Evolutionary conservation across 2,329 filamentous ascomycete species (phyloP).

Genomic region (Aspergillus pseudoviridinutans): DNA sequence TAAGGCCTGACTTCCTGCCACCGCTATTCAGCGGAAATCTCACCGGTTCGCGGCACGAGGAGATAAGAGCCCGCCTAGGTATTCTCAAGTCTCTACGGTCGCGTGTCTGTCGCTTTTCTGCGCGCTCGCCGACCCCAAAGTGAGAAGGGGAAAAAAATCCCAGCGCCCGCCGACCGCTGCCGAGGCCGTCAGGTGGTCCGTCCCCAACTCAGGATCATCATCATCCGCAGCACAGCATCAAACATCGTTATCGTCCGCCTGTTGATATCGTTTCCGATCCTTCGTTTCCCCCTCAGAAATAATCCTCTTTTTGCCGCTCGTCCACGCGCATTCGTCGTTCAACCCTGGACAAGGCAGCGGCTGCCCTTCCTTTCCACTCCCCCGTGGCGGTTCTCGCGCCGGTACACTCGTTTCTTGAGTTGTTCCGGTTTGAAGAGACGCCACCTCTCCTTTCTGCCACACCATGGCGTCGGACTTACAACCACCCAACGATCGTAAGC

Average conservation of each 20-base stretch:
- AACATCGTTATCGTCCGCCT: conserved; percentile 7
- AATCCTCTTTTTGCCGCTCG: conserved; percentile 10
- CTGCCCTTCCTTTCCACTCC: conserved; percentile 10
- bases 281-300: not conserved
- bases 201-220: conserved; percentile 20
- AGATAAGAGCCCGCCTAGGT: not conserved
- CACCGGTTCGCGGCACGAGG: not conserved
- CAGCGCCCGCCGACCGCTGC: conserved; percentile 16
- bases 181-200: conserved; percentile 32
- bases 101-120: not conserved
- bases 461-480: conserved; percentile 48
- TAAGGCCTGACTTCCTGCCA: not conserved
- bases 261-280: conserved; percentile 1
- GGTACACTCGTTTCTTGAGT: conserved; percentile 32
- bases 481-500: conserved; percentile 48
- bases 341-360: conserved; percentile 10
- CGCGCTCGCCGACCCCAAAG: not conserved
- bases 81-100: not conserved
- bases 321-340: conserved; percentile 8
- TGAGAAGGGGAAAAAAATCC: conserved; percentile 3
- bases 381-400: conserved; percentile 28
- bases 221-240: conserved; percentile 10
- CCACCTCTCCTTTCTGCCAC: conserved; percentile 29
- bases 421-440: conserved; percentile 38
- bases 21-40: not conserved